phyloP scores from a whole-genome alignment of 345 rosid genomes.

The Rhodamnia rubescens region DNA sequence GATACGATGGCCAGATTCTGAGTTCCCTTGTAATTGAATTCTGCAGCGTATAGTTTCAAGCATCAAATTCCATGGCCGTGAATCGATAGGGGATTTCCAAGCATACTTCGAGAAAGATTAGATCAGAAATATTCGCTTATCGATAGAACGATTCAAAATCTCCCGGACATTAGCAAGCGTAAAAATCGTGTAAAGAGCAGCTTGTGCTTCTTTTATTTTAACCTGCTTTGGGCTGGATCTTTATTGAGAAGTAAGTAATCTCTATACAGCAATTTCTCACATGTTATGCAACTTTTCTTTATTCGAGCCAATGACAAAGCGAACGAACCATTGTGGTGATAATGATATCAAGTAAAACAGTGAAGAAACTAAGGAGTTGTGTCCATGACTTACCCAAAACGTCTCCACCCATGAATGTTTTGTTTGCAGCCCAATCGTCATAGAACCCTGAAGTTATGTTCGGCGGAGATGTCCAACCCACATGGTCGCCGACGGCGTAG shows the following conservation, averaged over 20 bases:
- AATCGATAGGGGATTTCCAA: background rate
- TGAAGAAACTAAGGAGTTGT: background rate
- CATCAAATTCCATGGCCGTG: background rate
- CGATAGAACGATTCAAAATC: background rate
- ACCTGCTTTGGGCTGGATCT: background rate
- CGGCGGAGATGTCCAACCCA: background rate
- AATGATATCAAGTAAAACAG: background rate
- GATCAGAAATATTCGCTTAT: background rate
- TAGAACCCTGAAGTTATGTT: background rate
- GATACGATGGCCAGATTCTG: conserved; percentile 4
- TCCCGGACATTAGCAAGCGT: background rate
- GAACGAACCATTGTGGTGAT: background rate
- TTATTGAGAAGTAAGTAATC: background rate
- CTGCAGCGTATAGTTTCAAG: background rate
- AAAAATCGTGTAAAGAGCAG: background rate
- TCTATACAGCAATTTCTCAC: background rate
- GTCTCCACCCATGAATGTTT: conserved; percentile 10
- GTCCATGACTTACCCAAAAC: background rate
- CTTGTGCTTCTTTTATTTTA: background rate
- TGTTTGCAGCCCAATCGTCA: conserved; percentile 4
- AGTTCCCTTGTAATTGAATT: conserved; percentile 11
- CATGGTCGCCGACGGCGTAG: background rate
- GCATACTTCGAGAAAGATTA: background rate
- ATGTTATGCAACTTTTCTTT: background rate
- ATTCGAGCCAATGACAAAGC: background rate